Evolutionary conservation across 75 land plant genomes (phyloP).

Genomic region (Cunninghamia lanceolata): DNA sequence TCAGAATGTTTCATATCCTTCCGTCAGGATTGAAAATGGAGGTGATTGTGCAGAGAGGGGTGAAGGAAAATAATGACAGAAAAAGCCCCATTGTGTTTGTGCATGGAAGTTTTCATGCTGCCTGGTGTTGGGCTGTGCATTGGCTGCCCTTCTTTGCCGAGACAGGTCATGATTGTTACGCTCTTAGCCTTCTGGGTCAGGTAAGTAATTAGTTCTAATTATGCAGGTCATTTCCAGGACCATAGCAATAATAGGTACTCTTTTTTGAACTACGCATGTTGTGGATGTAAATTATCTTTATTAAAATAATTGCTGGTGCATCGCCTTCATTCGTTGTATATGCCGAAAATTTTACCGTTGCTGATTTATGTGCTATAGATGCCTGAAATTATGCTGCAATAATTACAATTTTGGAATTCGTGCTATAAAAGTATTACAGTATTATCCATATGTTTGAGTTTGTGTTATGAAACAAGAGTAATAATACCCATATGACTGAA

Average conservation of each 20-base stretch:
- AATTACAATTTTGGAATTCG: background rate
- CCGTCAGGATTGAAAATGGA: slow-evolving; percentile 86
- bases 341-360: background rate
- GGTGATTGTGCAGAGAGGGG: slow-evolving; percentile 50
- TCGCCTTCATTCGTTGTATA: background rate
- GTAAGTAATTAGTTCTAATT: slow-evolving; percentile 15
- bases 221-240: background rate
- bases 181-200: slow-evolving; percentile 84
- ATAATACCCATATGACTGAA: background rate
- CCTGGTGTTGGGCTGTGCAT: slow-evolving; percentile 94
- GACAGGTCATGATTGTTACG: slow-evolving; percentile 70
- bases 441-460: background rate
- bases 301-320: no score
- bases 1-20: slow-evolving; percentile 61
- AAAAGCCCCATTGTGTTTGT: slow-evolving; percentile 69
- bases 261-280: background rate
- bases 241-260: background rate
- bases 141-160: slow-evolving; percentile 78
- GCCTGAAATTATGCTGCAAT: background rate
- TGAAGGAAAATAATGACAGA: background rate
- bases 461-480: background rate
- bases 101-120: slow-evolving; percentile 95
- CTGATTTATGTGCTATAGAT: background rate
- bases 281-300: background rate
- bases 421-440: background rate